Conservation (phyloP, 176 grass and related monocot genomes). For the Secale cereale region DNA sequence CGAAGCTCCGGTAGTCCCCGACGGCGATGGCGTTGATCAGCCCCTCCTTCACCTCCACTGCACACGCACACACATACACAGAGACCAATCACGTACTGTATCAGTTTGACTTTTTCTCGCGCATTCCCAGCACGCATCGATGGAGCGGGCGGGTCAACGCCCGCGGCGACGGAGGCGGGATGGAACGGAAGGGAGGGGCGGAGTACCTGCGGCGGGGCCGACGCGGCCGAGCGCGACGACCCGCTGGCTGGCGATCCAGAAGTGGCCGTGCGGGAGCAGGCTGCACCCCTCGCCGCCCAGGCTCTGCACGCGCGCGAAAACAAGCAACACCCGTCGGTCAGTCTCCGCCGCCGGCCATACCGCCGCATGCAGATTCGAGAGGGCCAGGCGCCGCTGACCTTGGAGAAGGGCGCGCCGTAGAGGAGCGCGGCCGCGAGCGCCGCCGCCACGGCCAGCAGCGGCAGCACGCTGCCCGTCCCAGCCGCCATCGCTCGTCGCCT, state of each 20-base stretch:
- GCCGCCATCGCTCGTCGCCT: not conserved
- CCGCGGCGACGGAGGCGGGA: not conserved
- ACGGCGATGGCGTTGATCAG: slow-evolving; percentile 62
- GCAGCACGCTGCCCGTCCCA: slow-evolving; percentile 41
- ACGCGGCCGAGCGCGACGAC: slow-evolving; percentile 78
- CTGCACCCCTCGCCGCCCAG: slow-evolving; percentile 56
- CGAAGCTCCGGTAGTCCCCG: slow-evolving; percentile 44
- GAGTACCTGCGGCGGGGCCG: slow-evolving; percentile 63
- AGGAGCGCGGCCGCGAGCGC: slow-evolving; percentile 61
- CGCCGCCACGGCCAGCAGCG: slow-evolving; percentile 52
- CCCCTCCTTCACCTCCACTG: slow-evolving; percentile 88
- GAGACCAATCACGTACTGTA: not conserved
- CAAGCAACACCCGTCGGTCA: not conserved
- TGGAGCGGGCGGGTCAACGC: no score
- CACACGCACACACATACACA: not conserved
- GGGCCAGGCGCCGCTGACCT: not conserved
- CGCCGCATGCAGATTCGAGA: not conserved
- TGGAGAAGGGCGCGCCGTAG: slow-evolving; percentile 47
- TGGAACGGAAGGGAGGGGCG: not conserved
- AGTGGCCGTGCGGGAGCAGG: slow-evolving; percentile 74
- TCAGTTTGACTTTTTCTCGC: not conserved
- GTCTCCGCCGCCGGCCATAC: not conserved
- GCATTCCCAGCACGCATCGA: not conserved
- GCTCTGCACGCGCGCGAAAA: slow-evolving; percentile 25
- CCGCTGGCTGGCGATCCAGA: slow-evolving; percentile 77